Evolutionary conservation across 192 early-diverging fungal species (phyloP).

Genomic region (Pilobolus umbonatus): DNA sequence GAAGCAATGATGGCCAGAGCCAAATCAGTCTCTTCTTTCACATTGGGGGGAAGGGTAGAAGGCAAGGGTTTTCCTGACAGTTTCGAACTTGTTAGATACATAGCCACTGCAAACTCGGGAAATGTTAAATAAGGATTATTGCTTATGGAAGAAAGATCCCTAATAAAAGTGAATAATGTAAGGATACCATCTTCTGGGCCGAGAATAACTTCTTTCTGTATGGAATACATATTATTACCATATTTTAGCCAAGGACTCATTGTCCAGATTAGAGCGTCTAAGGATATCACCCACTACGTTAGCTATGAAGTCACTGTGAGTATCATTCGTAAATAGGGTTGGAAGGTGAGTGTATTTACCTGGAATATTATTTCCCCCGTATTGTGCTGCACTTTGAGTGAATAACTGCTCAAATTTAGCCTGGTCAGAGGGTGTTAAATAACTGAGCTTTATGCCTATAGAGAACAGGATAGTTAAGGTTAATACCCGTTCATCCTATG

Average conservation of each 20-base stretch:
- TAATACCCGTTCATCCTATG: too few relatives aligned
- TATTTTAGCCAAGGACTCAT: slow-evolving; percentile 36
- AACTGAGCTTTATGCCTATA: slow-evolving; percentile 29
- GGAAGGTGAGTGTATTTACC: slow-evolving; percentile 14
- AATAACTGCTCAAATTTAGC: slow-evolving; percentile 37
- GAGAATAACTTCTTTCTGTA: neutral
- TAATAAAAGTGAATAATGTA: too few relatives aligned
- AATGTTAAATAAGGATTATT: slow-evolving; percentile 45
- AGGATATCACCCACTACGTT: slow-evolving; percentile 29
- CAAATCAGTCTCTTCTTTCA: slow-evolving; percentile 42
- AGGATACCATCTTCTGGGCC: neutral
- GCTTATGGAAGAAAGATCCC: slow-evolving; percentile 54
- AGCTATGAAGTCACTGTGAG: slow-evolving; percentile 17
- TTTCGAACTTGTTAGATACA: slow-evolving; percentile 54
- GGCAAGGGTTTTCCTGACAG: slow-evolving; percentile 51
- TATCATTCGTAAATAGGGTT: neutral
- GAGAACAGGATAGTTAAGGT: neutral
- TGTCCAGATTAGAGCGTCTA: slow-evolving; percentile 18
- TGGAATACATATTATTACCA: slow-evolving; percentile 21
- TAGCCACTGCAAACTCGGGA: slow-evolving; percentile 60
- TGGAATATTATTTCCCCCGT: slow-evolving; percentile 18
- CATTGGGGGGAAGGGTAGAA: slow-evolving; percentile 37
- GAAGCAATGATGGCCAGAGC: slow-evolving; percentile 35
- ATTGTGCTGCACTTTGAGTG: slow-evolving; percentile 7
- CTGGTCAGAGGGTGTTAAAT: slow-evolving; percentile 36